Evolutionary conservation across 1,139 yeast genomes (phyloP), one percentile per base, ranked within the genome.

Genomic region (Magnusiomyces fungicola): DNA sequence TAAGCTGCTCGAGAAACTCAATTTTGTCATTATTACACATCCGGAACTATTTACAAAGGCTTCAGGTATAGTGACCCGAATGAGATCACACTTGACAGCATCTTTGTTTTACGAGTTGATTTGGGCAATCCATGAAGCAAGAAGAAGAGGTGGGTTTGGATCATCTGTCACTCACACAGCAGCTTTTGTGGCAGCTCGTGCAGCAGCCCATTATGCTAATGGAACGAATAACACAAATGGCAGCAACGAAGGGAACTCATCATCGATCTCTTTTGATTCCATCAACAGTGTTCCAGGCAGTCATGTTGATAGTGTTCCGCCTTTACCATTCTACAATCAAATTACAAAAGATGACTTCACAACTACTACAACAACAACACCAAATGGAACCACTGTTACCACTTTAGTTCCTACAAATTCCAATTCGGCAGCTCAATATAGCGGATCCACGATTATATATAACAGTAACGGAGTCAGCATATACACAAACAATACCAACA

Each of bases 101-200:
- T 88, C 96, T 0, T 69, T 90, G 50, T 90, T 90, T 61, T 90
- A 90, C 64, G 97, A 90, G 66, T 74, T 90, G 51, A 92, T 90
- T 19, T 89, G 96, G 92, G 86, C 95, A 63, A 86, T 90, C 46
- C 97, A 90, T 65, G 97, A 90, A 63, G 96, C 96, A 0, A 74
- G 95, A 64, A 74, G 97, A 62, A 71, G 95, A 53, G 62, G 64
- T 18, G 80, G 55, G 21, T 49, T 50, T 33, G 49, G 50, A 2
- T 48, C 53, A 6, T 48, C 53, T 5, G 46, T 48, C 9, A 50
- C 53, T 3, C 46, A 46, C 24, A 48, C 53, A 1, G 53, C 53
- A 10, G 50, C 50, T 2, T 43, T 50, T 32, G 50, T 50, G 3
- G 49, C 53, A 14, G 53, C 53, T 4, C 46, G 46, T 2, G 47